Base-by-base conservation (phyloP, 2,329 filamentous ascomycete species). In the Pseudogymnoascus destructans region DNA sequence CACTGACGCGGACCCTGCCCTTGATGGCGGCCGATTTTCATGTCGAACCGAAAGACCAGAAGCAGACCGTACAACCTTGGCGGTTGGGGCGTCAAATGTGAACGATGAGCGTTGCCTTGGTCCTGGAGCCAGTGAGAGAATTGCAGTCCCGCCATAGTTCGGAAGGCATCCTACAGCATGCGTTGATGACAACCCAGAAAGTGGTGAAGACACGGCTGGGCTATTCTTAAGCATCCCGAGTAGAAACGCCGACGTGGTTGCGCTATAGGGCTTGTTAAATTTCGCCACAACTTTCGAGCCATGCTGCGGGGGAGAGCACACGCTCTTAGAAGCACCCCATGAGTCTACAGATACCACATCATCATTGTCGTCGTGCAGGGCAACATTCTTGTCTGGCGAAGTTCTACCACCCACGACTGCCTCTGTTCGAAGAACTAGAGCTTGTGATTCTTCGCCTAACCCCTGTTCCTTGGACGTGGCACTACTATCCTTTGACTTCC, bases 91-190 rank as follows among this genome's bases (percentile, higher is more conserved):
- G n/a, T 52, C 42, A 30, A 52, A 52, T 8, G 42, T 52, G 25
- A 52, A 52, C 9, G 42, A 17, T 30, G 56, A 15, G 13, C 9
- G 23, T n/a, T 21, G 38, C 6, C 38, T 46, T 49, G n/a, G 25
- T 13, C 42, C 42, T 7, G 68, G 67, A 35, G 64, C 63, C 11
- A 69, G 65, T 54, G 67, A 69, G 23, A 67, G 67, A 57, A 63
- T 64, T 17, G 69, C 68, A 54, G 65, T 65, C 27, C 67, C 69
- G 35, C 64, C 62, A 49, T 69, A 69, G 38, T 66, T 66, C 55
- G 67, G 69, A 15, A 70, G 61, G 57, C 64, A 68, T 21, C 69
- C 69, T 57, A 66, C 65, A 57, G 66, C 68, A 55, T 63, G 69
- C 33, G 65, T 62, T 25, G 67, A 66, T 25, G 68, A 67, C 32